Conservation (phyloP, 345 rosid species). For the Crucihimalaya himalaica region DNA sequence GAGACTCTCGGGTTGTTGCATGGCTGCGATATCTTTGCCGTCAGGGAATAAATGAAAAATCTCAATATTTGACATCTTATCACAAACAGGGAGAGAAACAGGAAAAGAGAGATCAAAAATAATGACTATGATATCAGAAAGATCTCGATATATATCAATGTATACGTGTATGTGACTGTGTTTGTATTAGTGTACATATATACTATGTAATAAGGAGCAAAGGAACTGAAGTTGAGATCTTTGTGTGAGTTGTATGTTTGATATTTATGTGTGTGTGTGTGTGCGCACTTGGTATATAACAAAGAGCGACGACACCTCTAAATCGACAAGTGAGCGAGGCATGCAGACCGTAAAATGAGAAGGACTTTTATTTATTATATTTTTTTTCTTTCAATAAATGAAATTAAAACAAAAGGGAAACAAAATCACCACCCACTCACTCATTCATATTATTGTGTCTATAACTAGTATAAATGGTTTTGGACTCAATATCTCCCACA, state of each 20-base stretch:
- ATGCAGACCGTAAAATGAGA: constrained; percentile 33
- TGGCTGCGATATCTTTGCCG: constrained; percentile 46
- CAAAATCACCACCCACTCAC: neutral
- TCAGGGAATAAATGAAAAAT: constrained; percentile 42
- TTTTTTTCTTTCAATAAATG: neutral
- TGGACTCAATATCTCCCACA: neutral
- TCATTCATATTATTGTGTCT: neutral
- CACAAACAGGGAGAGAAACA: constrained; percentile 36
- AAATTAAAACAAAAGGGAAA: neutral
- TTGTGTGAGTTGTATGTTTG: constrained; percentile 13
- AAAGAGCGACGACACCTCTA: constrained; percentile 3
- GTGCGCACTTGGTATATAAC: constrained; percentile 19
- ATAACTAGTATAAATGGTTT: neutral
- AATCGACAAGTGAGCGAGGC: constrained; percentile 4
- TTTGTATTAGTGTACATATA: neutral
- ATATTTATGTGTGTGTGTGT: neutral
- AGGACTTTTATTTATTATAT: neutral
- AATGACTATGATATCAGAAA: constrained; percentile 9
- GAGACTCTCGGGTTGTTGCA: constrained; percentile 48
- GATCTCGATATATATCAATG: neutral
- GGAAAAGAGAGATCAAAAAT: constrained; percentile 3
- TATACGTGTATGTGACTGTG: neutral
- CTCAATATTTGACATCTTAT: constrained; percentile 46
- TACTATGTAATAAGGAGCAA: constrained; percentile 3
- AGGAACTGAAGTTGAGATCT: neutral